A percentile compares a stretch with the other conserved stretches of the same genome.
phyloP scores from a whole-genome alignment of 1,139 yeast genomes.

The Trichomonascaceae sp. region DNA sequence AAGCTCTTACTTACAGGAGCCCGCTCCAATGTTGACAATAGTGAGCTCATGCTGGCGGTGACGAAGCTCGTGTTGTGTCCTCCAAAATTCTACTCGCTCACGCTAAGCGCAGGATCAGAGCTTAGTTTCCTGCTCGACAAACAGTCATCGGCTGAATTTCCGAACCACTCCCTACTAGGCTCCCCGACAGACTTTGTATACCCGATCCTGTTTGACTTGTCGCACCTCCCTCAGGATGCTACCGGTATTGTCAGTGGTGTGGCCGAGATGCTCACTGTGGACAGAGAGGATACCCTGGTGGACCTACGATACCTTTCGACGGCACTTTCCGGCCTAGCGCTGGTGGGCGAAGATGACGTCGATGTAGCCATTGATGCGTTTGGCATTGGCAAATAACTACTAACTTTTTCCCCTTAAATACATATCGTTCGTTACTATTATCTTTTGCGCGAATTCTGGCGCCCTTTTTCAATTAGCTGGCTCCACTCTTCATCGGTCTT shows the following conservation, averaged over 20 bases:
- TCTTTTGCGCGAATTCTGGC: constrained; percentile 2
- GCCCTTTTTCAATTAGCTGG: constrained; percentile 25
- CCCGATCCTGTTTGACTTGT: constrained; percentile 46
- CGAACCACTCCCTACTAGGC: constrained; percentile 35
- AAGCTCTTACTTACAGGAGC: constrained; percentile 50
- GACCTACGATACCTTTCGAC: constrained; percentile 54
- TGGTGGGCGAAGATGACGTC: constrained; percentile 44
- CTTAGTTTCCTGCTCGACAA: constrained; percentile 38
- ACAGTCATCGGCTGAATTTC: constrained; percentile 22
- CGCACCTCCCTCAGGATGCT: constrained; percentile 43
- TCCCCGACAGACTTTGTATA: constrained; percentile 42
- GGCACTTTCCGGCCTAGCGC: constrained; percentile 47
- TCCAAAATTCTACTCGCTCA: constrained; percentile 42
- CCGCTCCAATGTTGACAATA: constrained; percentile 20
- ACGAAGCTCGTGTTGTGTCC: constrained; percentile 26
- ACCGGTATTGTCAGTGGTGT: constrained; percentile 61
- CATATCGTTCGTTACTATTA: background rate
- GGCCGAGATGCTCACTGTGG: constrained; percentile 36
- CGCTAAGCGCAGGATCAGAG: constrained; percentile 40
- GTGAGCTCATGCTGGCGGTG: constrained; percentile 14
- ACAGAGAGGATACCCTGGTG: constrained; percentile 5
- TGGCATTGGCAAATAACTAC: no score
- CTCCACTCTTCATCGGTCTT: constrained; percentile 36
- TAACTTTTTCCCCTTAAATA: background rate
- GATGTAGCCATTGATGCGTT: constrained; percentile 12